Conservation (phyloP, 208 protist species). For the Trichomonas tenax region DNA sequence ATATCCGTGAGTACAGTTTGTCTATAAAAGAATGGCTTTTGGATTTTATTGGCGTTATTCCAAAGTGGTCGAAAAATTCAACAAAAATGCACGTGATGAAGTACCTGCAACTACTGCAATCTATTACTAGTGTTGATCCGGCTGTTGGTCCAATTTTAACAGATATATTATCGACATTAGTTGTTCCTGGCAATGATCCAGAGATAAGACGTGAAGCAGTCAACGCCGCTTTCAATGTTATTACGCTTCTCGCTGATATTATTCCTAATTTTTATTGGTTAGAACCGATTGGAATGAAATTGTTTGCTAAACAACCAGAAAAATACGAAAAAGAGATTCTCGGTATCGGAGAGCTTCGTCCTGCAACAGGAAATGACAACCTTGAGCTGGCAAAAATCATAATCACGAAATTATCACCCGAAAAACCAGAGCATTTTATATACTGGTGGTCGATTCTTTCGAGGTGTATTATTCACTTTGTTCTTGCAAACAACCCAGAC, state of each 20-base stretch:
- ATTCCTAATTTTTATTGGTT: neutral
- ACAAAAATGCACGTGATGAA: neutral
- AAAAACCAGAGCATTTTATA: neutral
- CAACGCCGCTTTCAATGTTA: neutral
- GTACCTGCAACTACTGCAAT: neutral
- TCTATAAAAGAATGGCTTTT: neutral
- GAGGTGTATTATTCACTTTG: neutral
- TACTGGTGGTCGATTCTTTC: neutral
- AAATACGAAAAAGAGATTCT: neutral
- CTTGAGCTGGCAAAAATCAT: neutral
- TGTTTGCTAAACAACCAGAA: neutral
- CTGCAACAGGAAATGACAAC: neutral
- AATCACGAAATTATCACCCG: neutral
- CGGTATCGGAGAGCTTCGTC: neutral
- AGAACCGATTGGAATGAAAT: neutral
- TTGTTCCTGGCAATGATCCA: neutral
- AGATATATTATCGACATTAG: neutral
- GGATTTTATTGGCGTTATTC: neutral
- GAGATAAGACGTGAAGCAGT: neutral
- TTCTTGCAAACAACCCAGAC: neutral
- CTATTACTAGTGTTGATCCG: neutral
- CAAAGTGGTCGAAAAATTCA: neutral
- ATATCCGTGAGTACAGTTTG: neutral
- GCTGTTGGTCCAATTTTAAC: neutral
- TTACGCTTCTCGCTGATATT: neutral